Evolutionary conservation across 2,329 filamentous ascomycete species (phyloP).

Genomic region (Seiridium unicorne): DNA sequence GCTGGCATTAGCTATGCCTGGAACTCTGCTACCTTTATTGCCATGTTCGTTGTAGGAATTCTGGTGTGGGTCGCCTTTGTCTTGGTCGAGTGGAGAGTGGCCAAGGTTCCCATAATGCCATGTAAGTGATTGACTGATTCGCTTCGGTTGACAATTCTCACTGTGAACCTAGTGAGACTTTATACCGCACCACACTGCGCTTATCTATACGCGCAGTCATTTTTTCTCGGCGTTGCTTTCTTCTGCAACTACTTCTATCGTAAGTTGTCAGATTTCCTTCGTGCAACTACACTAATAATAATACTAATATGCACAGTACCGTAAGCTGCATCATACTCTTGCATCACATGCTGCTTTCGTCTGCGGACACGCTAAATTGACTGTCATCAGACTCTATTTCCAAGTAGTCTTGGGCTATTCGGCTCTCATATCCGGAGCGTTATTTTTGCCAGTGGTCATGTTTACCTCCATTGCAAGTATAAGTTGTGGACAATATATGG

Average conservation of each 20-base stretch:
- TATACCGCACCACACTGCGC: neutral
- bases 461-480: neutral
- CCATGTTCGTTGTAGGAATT: slow-evolving; percentile 14
- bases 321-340: neutral
- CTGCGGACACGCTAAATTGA: no score
- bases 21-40: slow-evolving; percentile 13
- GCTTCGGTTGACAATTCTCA: no score
- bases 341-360: no score
- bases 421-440: neutral
- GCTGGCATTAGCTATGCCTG: slow-evolving; percentile 17
- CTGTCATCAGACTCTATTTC: neutral
- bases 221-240: neutral
- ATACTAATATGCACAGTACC: neutral
- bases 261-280: neutral
- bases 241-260: neutral
- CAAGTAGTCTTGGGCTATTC: neutral
- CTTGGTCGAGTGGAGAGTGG: slow-evolving; percentile 14
- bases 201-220: neutral
- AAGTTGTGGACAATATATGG: neutral
- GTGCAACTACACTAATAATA: neutral
- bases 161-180: no score
- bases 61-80: slow-evolving; percentile 13
- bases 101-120: slow-evolving; percentile 18
- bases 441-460: neutral
- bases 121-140: no score